Conservation (phyloP, 2,329 filamentous ascomycete species). For the Penicillium sp. region DNA sequence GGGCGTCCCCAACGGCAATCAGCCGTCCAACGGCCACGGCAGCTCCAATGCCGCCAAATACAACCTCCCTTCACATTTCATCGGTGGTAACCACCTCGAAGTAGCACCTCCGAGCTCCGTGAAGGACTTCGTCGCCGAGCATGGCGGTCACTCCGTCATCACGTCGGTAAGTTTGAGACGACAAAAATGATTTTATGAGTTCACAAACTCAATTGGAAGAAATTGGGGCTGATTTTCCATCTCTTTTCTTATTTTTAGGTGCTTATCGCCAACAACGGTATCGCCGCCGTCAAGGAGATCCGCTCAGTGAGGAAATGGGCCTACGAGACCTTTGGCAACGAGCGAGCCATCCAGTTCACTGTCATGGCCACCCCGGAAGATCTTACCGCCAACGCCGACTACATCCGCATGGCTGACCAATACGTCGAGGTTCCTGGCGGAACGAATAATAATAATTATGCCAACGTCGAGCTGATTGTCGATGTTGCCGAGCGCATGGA, state of each 20-base stretch:
- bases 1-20: constrained; percentile 38
- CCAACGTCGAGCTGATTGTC: constrained; percentile 98
- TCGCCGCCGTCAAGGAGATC: constrained; percentile 98
- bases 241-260: constrained; percentile 57
- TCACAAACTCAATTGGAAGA: too few species aligned
- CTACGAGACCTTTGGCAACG: constrained; percentile 98
- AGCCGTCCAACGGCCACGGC: constrained; percentile 50
- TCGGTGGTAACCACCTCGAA: constrained; percentile 85
- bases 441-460: constrained; percentile 99
- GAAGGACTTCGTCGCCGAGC: constrained; percentile 88
- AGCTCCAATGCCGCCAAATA: constrained; percentile 76
- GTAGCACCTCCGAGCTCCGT: constrained; percentile 80
- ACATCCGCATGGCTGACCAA: constrained; percentile 99
- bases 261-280: constrained; percentile 99
- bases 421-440: constrained; percentile 98
- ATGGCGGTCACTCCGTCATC: constrained; percentile 96
- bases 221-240: constrained; percentile 22
- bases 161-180: constrained; percentile 70
- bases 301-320: constrained; percentile 99
- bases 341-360: constrained; percentile 97
- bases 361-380: constrained; percentile 99
- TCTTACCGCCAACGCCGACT: constrained; percentile 94
- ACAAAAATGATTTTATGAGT: neutral
- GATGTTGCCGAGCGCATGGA: constrained; percentile 98
- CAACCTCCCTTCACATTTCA: constrained; percentile 87